These are phyloP conservation scores for Neurospora terricola DNA, from an alignment of 495 filamentous ascomycete genomes.

Conservation along the genomic window DNA sequence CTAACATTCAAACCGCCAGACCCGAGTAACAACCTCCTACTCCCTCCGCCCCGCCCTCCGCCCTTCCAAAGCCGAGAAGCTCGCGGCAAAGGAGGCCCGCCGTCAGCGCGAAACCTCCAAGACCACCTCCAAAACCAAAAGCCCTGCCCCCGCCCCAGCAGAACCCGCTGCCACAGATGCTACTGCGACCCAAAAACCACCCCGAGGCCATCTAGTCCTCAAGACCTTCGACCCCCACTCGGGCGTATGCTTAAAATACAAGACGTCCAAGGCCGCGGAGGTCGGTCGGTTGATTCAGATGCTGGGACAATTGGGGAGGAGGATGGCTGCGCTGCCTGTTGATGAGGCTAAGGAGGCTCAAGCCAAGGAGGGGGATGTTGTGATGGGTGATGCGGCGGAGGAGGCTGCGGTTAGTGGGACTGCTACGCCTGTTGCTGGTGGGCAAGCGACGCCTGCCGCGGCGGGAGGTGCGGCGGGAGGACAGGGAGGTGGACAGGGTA, in stretches of 20 bases:
- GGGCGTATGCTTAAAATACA: constrained; percentile 80
- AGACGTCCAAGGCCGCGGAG: constrained; percentile 82
- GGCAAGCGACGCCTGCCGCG: constrained; percentile 23
- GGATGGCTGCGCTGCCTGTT: constrained; percentile 49
- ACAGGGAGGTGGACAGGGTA: constrained; percentile 38
- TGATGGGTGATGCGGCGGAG: constrained; percentile 1
- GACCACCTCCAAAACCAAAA: not conserved
- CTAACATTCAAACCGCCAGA: constrained; percentile 34
- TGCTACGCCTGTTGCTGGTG: not conserved
- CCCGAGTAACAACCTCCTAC: constrained; percentile 79
- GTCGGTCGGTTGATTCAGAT: constrained; percentile 70
- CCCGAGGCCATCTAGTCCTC: constrained; percentile 58
- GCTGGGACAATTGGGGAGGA: constrained; percentile 55
- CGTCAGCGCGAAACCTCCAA: not conserved
- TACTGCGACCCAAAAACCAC: constrained; percentile 10
- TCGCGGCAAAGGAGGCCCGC: not conserved
- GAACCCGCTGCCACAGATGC: constrained; percentile 2
- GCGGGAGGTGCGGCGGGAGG: constrained; percentile 29
- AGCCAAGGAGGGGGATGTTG: constrained; percentile 15
- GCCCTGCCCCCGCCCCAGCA: not conserved
- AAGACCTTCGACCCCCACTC: constrained; percentile 84
- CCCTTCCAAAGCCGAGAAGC: constrained; percentile 13
- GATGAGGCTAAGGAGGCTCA: constrained; percentile 21
- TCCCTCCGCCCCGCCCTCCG: constrained; percentile 43
- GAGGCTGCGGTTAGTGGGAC: not conserved